Evolutionary conservation across 768 basidiomycete species (phyloP).

Genomic region (Rubroboletus satanas): DNA sequence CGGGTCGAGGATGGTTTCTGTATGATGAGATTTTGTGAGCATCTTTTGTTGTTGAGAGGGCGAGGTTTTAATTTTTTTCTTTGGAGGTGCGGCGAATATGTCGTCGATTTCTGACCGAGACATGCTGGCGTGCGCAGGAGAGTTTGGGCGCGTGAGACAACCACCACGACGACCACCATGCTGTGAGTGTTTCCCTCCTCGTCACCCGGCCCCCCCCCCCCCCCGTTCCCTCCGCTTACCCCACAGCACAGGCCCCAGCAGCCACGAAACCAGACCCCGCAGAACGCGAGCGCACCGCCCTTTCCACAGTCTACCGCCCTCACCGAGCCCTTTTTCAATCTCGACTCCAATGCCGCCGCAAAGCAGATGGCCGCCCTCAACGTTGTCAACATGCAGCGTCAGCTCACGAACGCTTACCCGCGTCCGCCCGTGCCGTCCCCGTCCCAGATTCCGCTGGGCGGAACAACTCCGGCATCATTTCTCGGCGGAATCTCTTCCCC

Average conservation of each 20-base stretch:
- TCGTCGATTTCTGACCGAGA: slow-evolving; percentile 78
- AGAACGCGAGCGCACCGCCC: slow-evolving; percentile 13
- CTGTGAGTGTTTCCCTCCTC: background rate
- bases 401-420: slow-evolving; percentile 56
- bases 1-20: slow-evolving; percentile 67
- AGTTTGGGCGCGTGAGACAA: slow-evolving; percentile 18
- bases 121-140: slow-evolving; percentile 27
- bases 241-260: slow-evolving; percentile 40
- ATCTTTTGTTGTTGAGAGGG: background rate
- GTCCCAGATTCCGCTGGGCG: slow-evolving; percentile 37
- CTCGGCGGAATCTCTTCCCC: slow-evolving; percentile 54
- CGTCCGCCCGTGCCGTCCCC: slow-evolving; percentile 38
- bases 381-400: slow-evolving; percentile 46
- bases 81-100: slow-evolving; percentile 62
- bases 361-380: slow-evolving; percentile 82
- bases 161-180: slow-evolving; percentile 25
- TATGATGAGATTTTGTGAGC: slow-evolving; percentile 9
- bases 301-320: slow-evolving; percentile 23
- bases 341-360: slow-evolving; percentile 64
- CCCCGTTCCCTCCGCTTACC: background rate
- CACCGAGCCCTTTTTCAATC: slow-evolving; percentile 42
- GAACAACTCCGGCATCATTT: slow-evolving; percentile 66
- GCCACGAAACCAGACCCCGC: slow-evolving; percentile 21
- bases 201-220: background rate
- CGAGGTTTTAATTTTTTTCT: slow-evolving; percentile 36